A percentile compares a stretch with the other conserved stretches of the same genome.
Conservation (phyloP, 2,329 filamentous ascomycete species). For the Teratosphaeria pseudoeucalypti region DNA sequence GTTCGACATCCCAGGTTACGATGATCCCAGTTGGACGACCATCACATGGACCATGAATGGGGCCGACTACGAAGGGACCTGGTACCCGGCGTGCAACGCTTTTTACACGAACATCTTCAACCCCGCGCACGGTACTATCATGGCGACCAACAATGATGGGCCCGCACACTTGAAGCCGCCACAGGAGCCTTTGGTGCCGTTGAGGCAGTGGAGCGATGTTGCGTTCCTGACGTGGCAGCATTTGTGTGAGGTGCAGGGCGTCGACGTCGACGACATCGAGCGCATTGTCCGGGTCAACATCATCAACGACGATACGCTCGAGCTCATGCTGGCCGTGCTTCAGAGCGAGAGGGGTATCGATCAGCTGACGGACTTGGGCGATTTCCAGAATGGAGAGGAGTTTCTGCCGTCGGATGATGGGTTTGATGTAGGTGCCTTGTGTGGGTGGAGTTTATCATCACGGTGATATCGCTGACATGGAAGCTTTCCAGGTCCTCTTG, state of each 20-base stretch:
- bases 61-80: not conserved
- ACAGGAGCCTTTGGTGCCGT: slow-evolving; percentile 1
- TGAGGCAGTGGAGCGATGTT: slow-evolving; percentile 9
- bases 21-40: not conserved
- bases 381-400: not conserved
- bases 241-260: slow-evolving; percentile 1
- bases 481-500: slow-evolving; percentile 1
- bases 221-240: slow-evolving; percentile 6
- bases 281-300: slow-evolving; percentile 9
- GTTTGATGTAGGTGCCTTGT: not conserved
- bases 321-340: slow-evolving; percentile 3
- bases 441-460: not conserved
- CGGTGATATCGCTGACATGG: not conserved
- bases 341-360: not conserved
- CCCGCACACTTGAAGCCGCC: not conserved
- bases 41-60: not conserved
- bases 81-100: not conserved
- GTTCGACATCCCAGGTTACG: not conserved
- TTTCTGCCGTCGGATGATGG: not conserved
- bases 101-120: not conserved
- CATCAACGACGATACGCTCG: slow-evolving; percentile 6
- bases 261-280: not conserved
- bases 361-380: not conserved
- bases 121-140: not conserved
- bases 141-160: not conserved